Conservation (phyloP, 805 yeast species). For the Lipomyces lipofer region DNA sequence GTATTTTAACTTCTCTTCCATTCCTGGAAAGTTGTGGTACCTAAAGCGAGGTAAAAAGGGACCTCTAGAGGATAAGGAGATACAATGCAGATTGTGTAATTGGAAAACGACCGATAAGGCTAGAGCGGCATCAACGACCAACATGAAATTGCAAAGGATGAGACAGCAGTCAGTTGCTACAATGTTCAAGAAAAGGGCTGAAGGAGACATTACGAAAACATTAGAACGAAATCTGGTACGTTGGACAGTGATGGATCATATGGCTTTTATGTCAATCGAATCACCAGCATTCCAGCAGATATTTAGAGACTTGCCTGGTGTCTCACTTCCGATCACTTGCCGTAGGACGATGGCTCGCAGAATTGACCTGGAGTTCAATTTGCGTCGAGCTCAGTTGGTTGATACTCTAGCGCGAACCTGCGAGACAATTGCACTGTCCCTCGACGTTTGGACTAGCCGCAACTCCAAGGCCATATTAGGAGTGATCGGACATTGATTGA, state of each 20-base stretch:
- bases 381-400: not conserved
- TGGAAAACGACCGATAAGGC: not conserved
- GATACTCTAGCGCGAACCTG: not conserved
- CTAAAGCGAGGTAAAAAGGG: not conserved
- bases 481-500: slow-evolving; percentile 2
- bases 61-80: not conserved
- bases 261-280: not conserved
- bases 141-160: not conserved
- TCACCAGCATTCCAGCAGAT: not conserved
- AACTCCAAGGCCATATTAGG: not conserved
- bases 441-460: slow-evolving; percentile 2
- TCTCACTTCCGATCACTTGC: not conserved
- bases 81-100: not conserved
- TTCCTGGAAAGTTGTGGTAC: not conserved
- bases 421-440: not conserved
- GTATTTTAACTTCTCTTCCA: not conserved
- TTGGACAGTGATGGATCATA: not conserved
- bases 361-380: not conserved
- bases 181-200: not conserved
- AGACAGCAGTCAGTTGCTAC: not conserved
- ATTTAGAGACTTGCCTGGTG: not conserved
- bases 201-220: not conserved
- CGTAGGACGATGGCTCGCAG: not conserved
- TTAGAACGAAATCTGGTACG: not conserved
- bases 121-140: not conserved